Evolutionary conservation across 768 basidiomycete species (phyloP).

Genomic region (Cystobasidium ongulense): DNA sequence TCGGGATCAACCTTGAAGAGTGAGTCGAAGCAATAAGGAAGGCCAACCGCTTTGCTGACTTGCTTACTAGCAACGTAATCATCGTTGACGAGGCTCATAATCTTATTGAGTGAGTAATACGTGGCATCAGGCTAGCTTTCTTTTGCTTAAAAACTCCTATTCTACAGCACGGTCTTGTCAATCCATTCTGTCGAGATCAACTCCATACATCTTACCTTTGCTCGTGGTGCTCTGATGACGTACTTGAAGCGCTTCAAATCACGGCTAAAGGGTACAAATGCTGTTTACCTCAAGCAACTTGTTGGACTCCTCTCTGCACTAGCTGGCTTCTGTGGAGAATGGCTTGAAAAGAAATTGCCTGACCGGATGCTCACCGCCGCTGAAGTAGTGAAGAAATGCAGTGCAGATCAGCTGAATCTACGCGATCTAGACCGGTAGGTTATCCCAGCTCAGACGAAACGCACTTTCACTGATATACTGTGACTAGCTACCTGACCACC

Average conservation of each 20-base stretch:
- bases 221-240: constrained; percentile 63
- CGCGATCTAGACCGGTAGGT: constrained; percentile 47
- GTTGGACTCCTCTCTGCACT: constrained; percentile 65
- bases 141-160: background rate
- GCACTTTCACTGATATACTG: background rate
- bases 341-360: constrained; percentile 1
- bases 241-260: constrained; percentile 72
- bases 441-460: constrained; percentile 45
- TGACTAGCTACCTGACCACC: constrained; percentile 57
- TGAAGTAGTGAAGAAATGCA: constrained; percentile 59
- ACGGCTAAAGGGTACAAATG: constrained; percentile 63
- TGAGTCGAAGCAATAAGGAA: constrained; percentile 50
- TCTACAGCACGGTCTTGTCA: constrained; percentile 60
- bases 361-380: constrained; percentile 49
- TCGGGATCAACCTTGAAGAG: constrained; percentile 55
- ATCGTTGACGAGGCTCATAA: constrained; percentile 93
- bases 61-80: constrained; percentile 67
- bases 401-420: constrained; percentile 53
- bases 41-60: constrained; percentile 58
- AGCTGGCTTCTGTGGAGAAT: constrained; percentile 51
- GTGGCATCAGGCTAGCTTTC: background rate
- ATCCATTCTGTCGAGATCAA: constrained; percentile 67
- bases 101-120: constrained; percentile 38
- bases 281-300: constrained; percentile 71
- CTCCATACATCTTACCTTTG: constrained; percentile 53